Percentiles rank a stretch among this genome's conserved stretches.
Conservation (phyloP, 495 filamentous ascomycete genomes). For the Zalerion maritima region DNA sequence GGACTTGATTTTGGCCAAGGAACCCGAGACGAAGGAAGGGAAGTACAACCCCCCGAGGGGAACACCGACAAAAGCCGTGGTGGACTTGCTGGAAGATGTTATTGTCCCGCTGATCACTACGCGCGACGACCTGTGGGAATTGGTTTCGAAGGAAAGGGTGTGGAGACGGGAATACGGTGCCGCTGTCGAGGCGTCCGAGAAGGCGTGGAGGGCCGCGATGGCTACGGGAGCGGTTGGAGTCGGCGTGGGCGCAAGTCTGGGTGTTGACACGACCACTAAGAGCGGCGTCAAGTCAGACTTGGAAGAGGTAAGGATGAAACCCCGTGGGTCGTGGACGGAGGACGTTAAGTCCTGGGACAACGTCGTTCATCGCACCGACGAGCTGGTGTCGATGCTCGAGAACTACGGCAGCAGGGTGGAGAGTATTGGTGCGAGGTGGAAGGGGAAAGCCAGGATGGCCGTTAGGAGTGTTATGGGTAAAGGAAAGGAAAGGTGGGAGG, state of each 20-base stretch:
- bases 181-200: conserved; percentile 72
- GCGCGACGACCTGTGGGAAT: conserved; percentile 57
- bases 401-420: conserved; percentile 39
- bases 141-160: conserved; percentile 53
- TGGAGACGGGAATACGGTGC: conserved; percentile 52
- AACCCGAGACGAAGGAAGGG: conserved; percentile 19
- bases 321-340: conserved; percentile 29
- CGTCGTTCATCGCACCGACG: conserved; percentile 48
- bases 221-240: conserved; percentile 5
- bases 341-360: conserved; percentile 38
- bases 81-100: conserved; percentile 53
- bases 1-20: conserved; percentile 39
- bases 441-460: conserved; percentile 73
- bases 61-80: conserved; percentile 37
- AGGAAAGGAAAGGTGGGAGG: conserved; percentile 75
- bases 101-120: conserved; percentile 73
- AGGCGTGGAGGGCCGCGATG: conserved; percentile 64
- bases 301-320: too few species aligned
- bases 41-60: conserved; percentile 30
- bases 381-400: conserved; percentile 51
- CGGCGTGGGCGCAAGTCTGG: conserved; percentile 1
- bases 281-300: too few species aligned
- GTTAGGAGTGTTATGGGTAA: conserved; percentile 67
- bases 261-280: too few species aligned
- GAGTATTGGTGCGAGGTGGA: conserved; percentile 55